Base-by-base conservation (phyloP, 2,329 filamentous ascomycete species). In the Stachybotrys elegans region DNA sequence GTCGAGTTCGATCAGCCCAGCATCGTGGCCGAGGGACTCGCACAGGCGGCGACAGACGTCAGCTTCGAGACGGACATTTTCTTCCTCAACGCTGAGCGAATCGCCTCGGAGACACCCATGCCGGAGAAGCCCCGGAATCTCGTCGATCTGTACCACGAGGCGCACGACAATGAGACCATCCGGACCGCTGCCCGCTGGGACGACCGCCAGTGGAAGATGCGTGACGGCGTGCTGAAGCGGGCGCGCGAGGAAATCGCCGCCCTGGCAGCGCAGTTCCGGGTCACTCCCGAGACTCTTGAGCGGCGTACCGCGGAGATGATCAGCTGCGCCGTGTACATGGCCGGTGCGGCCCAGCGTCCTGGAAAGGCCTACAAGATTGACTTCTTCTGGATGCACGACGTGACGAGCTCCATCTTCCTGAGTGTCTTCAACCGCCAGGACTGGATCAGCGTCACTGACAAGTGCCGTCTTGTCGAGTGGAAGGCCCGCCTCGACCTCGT, bases 1-100 rank as follows among this genome's bases (percentile, higher is more conserved):
- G 57, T 88, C 36, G 83, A 88, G 55, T 86, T 86, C 53, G 63
- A 78, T 7, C 82, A 84, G 51, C 81, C 82, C 1, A 76, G 75
- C 9, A 77, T 88, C 47, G 68, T 87, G 17, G 81, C 83, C 2
- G 79, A 87, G 62, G 83, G 67, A 0, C 73, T 88, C 11, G 83
- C 84, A 1, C 76, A 86, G 60, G 70, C 79, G 1, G 78, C 79
- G 3, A 69, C 77, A 0, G 78, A 86, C 22, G 13, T 38, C 25
- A 22, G 25, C 11, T 21, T 20, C 9, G 20, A 27, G 16, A 70
- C 79, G 5, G 63, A 60, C 2, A 45, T 60, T 0, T 69, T 77
- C 39, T 70, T 86, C 39, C 23, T 13, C 12, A 25, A 35, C 2
- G 35, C 17, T 11, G 55, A 58, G 22, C 21, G 22, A 44, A 17